Evolutionary conservation across 2,329 filamentous ascomycete genomes (phyloP), one percentile per base, ranked within the genome.

Genomic region (Ustilaginoidea virens): DNA sequence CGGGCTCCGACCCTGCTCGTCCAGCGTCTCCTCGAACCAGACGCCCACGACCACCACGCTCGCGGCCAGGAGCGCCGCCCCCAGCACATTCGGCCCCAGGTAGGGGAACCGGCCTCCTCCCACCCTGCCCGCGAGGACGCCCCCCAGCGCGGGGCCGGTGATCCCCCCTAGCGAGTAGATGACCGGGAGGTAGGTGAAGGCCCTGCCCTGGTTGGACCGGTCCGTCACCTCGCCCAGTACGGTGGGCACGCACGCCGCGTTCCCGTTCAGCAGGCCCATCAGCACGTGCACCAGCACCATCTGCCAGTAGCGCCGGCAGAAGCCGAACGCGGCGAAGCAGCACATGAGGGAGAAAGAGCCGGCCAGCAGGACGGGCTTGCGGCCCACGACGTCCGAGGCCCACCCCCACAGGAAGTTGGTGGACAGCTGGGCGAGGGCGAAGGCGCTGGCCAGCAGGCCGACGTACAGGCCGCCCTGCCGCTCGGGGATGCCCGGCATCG

Each of bases 141-240:
- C 90, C 10, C 90, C 90, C n/a, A 96, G 56, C 2, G 92, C 74
- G 1, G 90, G 90, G 0, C 90, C 90, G 0, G 86, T 90, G 36
- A 98, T 93, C 24, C 81, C 82, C 12, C 90, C 90, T 19, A 98
- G 62, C 4, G 87, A 87, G 52, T 98, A 98, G n/a, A 96, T 77
- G 22, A 96, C 79, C 0, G 90, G 90, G 23, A 98, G 61, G 58
- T 93, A 98, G 2, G 81, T 90, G 44, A 98, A 98, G 0, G 85
- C 90, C 30, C 70, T 69, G 45, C 82, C 90, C 61, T 98, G 90
- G 51, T 98, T 98, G 38, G 79, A 90, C 31, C 83, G 74, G 48
- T 96, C 86, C 2, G 90, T 98, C 29, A 98, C 79, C 52, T 98
- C 90, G 23, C 90, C 90, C 27, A 98, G 54, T 27, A 87, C 92